A percentile compares a stretch with the other conserved stretches of the same genome.
phyloP scores from a whole-genome alignment of 306 rosid genomes.

The Prunus armeniaca region DNA sequence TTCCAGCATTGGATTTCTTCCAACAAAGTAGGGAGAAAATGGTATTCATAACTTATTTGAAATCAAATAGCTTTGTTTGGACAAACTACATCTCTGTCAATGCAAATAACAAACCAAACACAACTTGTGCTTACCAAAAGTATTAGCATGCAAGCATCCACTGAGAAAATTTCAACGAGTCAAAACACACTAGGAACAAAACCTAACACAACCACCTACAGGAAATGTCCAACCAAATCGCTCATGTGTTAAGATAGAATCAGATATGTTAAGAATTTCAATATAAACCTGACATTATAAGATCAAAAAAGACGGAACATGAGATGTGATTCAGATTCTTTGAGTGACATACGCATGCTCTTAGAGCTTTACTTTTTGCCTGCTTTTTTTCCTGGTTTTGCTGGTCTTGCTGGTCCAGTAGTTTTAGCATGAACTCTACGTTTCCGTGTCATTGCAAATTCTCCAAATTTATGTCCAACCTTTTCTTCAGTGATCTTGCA shows the following conservation, averaged over 20 bases:
- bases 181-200: not conserved
- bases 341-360: not conserved
- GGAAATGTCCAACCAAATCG: not conserved
- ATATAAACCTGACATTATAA: not conserved
- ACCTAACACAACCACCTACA: not conserved
- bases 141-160: not conserved
- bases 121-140: not conserved
- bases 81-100: not conserved
- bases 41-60: too few relatives aligned
- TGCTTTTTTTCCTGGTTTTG: not conserved
- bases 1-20: too few relatives aligned
- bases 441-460: constrained; percentile 33
- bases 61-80: too few relatives aligned
- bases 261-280: not conserved
- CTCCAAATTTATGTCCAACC: constrained; percentile 37
- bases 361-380: constrained; percentile 8
- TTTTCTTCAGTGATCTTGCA: constrained; percentile 34
- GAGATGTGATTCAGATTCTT: not conserved
- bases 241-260: not conserved
- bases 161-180: not conserved
- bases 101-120: not conserved
- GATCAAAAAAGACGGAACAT: not conserved
- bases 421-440: constrained; percentile 18
- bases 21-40: too few relatives aligned
- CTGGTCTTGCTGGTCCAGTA: not conserved